phyloP scores from a whole-genome alignment of 176 grass and related monocot species.

The Carex scoparia region DNA sequence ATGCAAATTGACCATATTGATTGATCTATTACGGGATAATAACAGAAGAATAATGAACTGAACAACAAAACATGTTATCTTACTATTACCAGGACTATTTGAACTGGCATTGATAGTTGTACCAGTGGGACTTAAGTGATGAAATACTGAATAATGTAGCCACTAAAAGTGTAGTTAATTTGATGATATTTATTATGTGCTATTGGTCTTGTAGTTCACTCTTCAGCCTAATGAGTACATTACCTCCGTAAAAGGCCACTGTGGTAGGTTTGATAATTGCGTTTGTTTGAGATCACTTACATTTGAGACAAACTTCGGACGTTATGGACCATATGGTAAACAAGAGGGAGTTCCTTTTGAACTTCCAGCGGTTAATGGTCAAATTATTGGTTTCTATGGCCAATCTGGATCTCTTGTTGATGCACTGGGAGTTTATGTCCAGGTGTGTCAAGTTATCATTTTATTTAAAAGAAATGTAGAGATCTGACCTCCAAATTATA shows the following conservation, averaged over 20 bases:
- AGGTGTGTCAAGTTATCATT: neutral
- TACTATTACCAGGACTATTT: neutral
- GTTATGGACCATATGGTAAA: conserved; percentile 41
- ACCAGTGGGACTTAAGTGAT: neutral
- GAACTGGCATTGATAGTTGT: too few relatives aligned
- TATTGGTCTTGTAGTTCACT: conserved; percentile 13
- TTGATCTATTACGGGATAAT: too few relatives aligned
- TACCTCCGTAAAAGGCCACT: conserved; percentile 24
- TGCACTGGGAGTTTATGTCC: conserved; percentile 39
- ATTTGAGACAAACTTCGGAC: conserved; percentile 25
- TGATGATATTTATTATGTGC: neutral
- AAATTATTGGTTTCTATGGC: conserved; percentile 49
- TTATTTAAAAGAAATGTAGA: too few relatives aligned
- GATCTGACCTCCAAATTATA: too few relatives aligned
- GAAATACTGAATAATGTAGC: neutral
- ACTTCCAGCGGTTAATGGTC: conserved; percentile 27
- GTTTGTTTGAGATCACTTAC: conserved; percentile 32
- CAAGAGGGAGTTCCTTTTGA: conserved; percentile 36
- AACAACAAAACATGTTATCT: too few relatives aligned
- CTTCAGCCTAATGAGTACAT: conserved; percentile 35
- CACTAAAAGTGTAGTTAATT: too few relatives aligned
- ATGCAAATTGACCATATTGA: too few relatives aligned
- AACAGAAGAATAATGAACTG: too few relatives aligned
- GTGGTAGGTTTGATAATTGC: conserved; percentile 6
- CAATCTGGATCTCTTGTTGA: conserved; percentile 34